Conservation (phyloP, 2,329 filamentous ascomycete genomes). For the Epichloe uncinata region DNA sequence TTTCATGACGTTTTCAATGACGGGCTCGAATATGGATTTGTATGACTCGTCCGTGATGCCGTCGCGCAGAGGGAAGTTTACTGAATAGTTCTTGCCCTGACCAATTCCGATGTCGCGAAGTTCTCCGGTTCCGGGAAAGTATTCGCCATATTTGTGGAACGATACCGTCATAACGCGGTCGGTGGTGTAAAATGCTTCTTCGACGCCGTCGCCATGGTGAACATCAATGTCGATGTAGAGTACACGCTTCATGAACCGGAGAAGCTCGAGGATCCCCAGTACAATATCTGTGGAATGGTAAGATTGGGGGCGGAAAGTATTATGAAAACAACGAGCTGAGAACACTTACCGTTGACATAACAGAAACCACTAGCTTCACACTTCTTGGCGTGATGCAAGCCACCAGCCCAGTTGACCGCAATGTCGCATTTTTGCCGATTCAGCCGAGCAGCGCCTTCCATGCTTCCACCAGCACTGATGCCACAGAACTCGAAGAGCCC, state of each 20-base stretch:
- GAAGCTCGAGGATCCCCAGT: constrained; percentile 80
- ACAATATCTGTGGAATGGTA: constrained; percentile 62
- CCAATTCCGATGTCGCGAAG: constrained; percentile 79
- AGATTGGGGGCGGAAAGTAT: constrained; percentile 3
- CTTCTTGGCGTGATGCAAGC: constrained; percentile 95
- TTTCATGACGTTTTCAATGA: constrained; percentile 74
- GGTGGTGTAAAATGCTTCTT: constrained; percentile 86
- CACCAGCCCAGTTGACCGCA: constrained; percentile 96
- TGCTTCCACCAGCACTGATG: constrained; percentile 83
- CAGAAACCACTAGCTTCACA: constrained; percentile 94
- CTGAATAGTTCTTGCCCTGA: constrained; percentile 73
- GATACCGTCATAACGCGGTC: constrained; percentile 88
- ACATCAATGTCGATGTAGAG: constrained; percentile 96
- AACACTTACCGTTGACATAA: constrained; percentile 76
- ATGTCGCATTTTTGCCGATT: constrained; percentile 90
- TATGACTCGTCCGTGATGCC: constrained; percentile 86
- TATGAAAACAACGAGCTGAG: background rate
- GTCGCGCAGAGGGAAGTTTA: constrained; percentile 85
- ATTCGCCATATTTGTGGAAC: constrained; percentile 94
- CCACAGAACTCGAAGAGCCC: constrained; percentile 96
- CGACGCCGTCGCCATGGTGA: constrained; percentile 85
- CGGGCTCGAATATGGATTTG: constrained; percentile 80
- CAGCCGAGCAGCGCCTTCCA: constrained; percentile 84
- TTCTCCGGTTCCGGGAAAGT: constrained; percentile 86
- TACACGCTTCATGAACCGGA: constrained; percentile 86